phyloP scores from a whole-genome alignment of 805 yeast genomes.

The Metschnikowia amazonensis region DNA sequence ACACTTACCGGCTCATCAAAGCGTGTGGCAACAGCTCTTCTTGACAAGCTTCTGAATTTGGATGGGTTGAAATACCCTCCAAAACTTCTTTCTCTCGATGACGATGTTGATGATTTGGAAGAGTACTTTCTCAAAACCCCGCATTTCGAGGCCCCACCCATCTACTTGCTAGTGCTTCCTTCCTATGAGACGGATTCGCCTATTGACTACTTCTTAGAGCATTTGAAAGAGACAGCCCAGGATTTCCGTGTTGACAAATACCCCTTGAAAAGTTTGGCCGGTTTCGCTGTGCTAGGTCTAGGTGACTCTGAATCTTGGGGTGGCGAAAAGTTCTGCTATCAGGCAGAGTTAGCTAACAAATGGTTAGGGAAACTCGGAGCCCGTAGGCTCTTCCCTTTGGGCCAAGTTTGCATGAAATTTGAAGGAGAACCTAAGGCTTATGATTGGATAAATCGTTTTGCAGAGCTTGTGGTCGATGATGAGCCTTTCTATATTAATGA shows the following conservation, averaged over 20 bases:
- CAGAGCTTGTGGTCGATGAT: conserved; percentile 61
- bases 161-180: conserved; percentile 76
- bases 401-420: conserved; percentile 75
- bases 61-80: conserved; percentile 37
- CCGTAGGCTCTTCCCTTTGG: conserved; percentile 77
- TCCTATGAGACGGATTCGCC: conserved; percentile 94
- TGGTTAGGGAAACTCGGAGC: conserved; percentile 83
- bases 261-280: conserved; percentile 65
- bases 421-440: conserved; percentile 55
- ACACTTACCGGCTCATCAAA: conserved; percentile 82
- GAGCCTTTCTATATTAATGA: conserved; percentile 62
- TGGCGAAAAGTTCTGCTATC: conserved; percentile 79
- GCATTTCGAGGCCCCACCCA: conserved; percentile 31
- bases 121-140: conserved; percentile 74
- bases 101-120: conserved; percentile 77
- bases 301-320: conserved; percentile 85
- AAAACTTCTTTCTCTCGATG: conserved; percentile 65
- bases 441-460: conserved; percentile 65
- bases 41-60: conserved; percentile 33
- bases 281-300: conserved; percentile 80
- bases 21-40: conserved; percentile 56
- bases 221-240: conserved; percentile 71
- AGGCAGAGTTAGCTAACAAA: conserved; percentile 69
- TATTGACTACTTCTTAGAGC: conserved; percentile 78
- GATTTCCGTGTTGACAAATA: conserved; percentile 84